Evolutionary conservation across 2,329 filamentous ascomycete species (phyloP).

Genomic region (Aspergillus piperis): DNA sequence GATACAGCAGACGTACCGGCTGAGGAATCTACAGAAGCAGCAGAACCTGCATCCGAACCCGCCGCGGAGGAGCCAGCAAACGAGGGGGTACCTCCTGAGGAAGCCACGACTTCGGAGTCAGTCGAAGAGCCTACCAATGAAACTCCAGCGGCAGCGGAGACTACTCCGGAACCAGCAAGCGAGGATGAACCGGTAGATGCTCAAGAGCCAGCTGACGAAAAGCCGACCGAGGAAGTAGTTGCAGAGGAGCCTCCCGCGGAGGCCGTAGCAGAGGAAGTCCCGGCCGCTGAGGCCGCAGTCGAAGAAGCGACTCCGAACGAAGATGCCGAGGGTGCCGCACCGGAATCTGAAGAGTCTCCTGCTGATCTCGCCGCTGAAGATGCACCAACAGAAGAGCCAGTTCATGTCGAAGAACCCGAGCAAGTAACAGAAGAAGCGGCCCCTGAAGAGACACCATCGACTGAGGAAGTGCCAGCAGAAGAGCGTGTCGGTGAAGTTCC

Average conservation of each 20-base stretch:
- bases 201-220: slow-evolving; percentile 12
- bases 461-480: slow-evolving; percentile 20
- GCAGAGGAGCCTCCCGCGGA: slow-evolving; percentile 5
- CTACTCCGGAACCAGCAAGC: neutral
- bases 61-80: slow-evolving; percentile 15
- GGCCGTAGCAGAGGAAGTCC: slow-evolving; percentile 12
- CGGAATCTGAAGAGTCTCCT: neutral
- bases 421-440: slow-evolving; percentile 15
- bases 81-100: slow-evolving; percentile 14
- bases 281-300: slow-evolving; percentile 5
- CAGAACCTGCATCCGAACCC: slow-evolving; percentile 10
- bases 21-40: neutral
- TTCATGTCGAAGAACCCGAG: slow-evolving; percentile 14
- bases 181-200: neutral
- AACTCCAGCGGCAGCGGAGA: neutral
- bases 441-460: slow-evolving; percentile 17
- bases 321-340: slow-evolving; percentile 12
- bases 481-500: slow-evolving; percentile 11
- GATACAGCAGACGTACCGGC: slow-evolving; percentile 19
- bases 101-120: neutral
- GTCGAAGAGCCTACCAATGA: slow-evolving; percentile 1
- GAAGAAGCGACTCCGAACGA: neutral
- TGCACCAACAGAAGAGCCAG: neutral
- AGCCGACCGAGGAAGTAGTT: slow-evolving; percentile 11
- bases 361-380: slow-evolving; percentile 14